These are phyloP conservation scores for Blepharisma undulans DNA, from an alignment of 169 alveolate species.

Conservation along the genomic window DNA sequence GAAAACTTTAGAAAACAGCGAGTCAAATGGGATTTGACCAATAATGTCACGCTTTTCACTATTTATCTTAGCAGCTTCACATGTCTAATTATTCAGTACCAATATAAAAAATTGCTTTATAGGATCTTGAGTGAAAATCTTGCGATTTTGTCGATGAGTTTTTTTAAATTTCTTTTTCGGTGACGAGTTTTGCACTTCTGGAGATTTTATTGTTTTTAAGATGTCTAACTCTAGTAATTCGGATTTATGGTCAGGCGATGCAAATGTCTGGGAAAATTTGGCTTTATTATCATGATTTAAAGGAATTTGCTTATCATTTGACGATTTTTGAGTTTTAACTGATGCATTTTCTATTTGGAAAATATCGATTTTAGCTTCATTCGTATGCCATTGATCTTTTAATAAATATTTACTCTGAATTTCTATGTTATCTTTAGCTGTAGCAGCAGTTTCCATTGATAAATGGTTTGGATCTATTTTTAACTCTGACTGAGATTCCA, in stretches of 20 bases:
- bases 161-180: background rate
- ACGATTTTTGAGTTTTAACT: background rate
- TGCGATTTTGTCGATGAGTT: background rate
- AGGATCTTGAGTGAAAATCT: conserved; percentile 16
- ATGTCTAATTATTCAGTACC: background rate
- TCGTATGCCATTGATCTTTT: background rate
- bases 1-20: background rate
- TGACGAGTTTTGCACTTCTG: background rate
- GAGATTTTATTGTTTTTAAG: background rate
- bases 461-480: background rate
- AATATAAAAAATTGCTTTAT: background rate
- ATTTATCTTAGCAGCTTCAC: conserved; percentile 30
- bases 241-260: background rate
- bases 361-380: background rate
- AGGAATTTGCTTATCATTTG: background rate
- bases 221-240: background rate
- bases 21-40: background rate
- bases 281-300: background rate
- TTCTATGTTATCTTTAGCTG: background rate
- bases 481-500: background rate
- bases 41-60: conserved; percentile 1
- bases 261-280: background rate
- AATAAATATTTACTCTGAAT: background rate
- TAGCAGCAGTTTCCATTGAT: background rate
- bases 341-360: background rate